phyloP scores from a whole-genome alignment of 2,329 filamentous ascomycete species.

The Bipolaris oryzae region DNA sequence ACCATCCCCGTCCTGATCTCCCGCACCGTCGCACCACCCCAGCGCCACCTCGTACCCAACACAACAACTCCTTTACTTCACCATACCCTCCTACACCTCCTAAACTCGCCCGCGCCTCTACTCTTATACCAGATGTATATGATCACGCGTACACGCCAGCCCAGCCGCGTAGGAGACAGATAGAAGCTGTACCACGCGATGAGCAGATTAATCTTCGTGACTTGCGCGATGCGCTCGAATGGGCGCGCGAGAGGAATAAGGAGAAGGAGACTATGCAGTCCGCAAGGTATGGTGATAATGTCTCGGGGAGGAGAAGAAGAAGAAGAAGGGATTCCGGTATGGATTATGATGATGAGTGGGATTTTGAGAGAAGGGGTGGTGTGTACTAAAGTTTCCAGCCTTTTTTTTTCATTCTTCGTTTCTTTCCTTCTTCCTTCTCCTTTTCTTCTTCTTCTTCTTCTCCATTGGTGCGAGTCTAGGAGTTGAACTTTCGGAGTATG shows the following conservation, averaged over 20 bases:
- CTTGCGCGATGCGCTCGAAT: constrained; percentile 9
- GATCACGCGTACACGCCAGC: constrained; percentile 3
- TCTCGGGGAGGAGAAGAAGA: not conserved
- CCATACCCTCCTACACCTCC: constrained; percentile 11
- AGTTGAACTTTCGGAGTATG: no score
- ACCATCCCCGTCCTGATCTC: constrained; percentile 6
- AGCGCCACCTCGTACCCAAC: constrained; percentile 1
- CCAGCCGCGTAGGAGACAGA: not conserved
- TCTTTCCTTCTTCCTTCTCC: not conserved
- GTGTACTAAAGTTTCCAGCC: not conserved
- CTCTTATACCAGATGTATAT: constrained; percentile 11
- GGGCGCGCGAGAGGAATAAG: constrained; percentile 10
- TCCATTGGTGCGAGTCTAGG: no score
- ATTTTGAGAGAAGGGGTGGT: not conserved
- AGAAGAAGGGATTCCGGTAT: not conserved
- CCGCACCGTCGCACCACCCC: constrained; percentile 21
- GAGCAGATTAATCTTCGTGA: constrained; percentile 6
- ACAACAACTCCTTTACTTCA: constrained; percentile 11
- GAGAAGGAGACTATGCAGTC: not conserved
- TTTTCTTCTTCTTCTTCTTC: not conserved
- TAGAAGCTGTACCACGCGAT: not conserved
- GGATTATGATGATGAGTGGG: constrained; percentile 17
- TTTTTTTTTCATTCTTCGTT: not conserved
- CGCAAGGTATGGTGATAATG: not conserved
- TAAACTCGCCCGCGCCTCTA: constrained; percentile 12